Base-by-base conservation (phyloP, 163 green algal species). In the Volvox carteri region DNA sequence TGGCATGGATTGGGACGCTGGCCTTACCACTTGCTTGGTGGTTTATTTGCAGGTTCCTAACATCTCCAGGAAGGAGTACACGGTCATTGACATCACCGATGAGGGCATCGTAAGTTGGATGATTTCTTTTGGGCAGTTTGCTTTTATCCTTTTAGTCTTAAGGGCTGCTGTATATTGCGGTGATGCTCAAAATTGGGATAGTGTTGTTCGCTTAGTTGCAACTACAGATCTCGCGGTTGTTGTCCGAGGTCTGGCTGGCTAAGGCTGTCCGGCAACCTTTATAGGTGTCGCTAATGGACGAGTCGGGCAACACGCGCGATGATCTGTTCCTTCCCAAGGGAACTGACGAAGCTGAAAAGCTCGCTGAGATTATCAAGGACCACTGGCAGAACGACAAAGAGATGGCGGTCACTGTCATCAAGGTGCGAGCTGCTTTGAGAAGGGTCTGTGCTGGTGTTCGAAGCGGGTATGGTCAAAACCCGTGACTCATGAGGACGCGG, bases 1-100 rank as follows among this genome's bases (percentile, higher is more conserved):
- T n/a, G n/a, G n/a, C n/a, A n/a, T n/a, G n/a, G n/a, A n/a, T n/a
- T n/a, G n/a, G n/a, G n/a, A n/a, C n/a, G n/a, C n/a, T n/a, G n/a
- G n/a, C n/a, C n/a, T n/a, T n/a, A n/a, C n/a, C n/a, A n/a, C n/a
- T n/a, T n/a, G n/a, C n/a, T n/a, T n/a, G n/a, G 35, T 42, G 23
- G 42, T 4, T 28, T 6, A 21, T 46, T 11, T 72, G 84, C 95
- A 99, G 96, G 95, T 99, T 44, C 97, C 97, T 56, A 97, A 98
- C 90, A 96, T 99, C 37, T 94, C 79, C 78, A 95, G 98, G 62
- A 95, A 91, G 44, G 98, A 99, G 91, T 99, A 98, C 95, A 98
- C 95, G 30, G 93, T 99, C 37, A 88, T 99, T 56, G 97, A 99
- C 91, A 96, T 99, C 78, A 96, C 96, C 73, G 98, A 99, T 42